These are phyloP conservation scores for Parathielavia hyrcaniae DNA, from an alignment of 495 filamentous ascomycete genomes.

Conservation along the genomic window DNA sequence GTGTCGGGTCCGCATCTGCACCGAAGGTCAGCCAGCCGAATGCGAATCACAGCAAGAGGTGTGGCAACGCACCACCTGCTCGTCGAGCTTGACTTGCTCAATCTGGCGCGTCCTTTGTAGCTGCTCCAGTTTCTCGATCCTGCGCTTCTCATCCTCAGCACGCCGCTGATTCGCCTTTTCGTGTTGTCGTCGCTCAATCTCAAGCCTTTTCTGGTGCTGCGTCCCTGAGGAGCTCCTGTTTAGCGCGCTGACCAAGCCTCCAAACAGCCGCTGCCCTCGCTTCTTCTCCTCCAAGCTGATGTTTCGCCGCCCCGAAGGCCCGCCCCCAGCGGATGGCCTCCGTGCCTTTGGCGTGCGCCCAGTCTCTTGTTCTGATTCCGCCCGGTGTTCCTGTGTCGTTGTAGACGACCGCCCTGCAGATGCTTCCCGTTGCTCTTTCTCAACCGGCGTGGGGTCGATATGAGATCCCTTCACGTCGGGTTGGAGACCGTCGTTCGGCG, in stretches of 20 bases:
- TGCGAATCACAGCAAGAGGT: neutral
- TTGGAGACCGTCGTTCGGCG: neutral
- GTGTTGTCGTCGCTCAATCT: slow-evolving; percentile 86
- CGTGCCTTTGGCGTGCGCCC: slow-evolving; percentile 10
- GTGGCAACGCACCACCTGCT: slow-evolving; percentile 59
- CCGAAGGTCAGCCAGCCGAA: slow-evolving; percentile 25
- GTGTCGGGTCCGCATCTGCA: slow-evolving; percentile 76
- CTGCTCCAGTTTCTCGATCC: slow-evolving; percentile 55
- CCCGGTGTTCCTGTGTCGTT: neutral
- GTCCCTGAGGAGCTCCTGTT: slow-evolving; percentile 65
- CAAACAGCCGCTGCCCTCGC: slow-evolving; percentile 84
- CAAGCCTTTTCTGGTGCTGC: slow-evolving; percentile 67
- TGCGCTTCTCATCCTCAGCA: slow-evolving; percentile 58
- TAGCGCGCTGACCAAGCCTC: slow-evolving; percentile 78
- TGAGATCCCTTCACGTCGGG: neutral
- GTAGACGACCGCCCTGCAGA: neutral
- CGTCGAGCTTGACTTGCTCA: slow-evolving; percentile 73
- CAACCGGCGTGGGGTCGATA: neutral
- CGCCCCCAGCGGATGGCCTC: slow-evolving; percentile 8
- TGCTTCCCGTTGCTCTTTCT: neutral
- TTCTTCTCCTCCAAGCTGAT: slow-evolving; percentile 70
- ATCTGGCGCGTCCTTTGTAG: slow-evolving; percentile 52
- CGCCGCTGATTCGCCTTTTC: slow-evolving; percentile 72
- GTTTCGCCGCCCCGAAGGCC: slow-evolving; percentile 35
- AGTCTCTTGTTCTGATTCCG: neutral